Evolutionary conservation across 208 protist genomes (phyloP).

Genomic region (Trypanosoma caninum): DNA sequence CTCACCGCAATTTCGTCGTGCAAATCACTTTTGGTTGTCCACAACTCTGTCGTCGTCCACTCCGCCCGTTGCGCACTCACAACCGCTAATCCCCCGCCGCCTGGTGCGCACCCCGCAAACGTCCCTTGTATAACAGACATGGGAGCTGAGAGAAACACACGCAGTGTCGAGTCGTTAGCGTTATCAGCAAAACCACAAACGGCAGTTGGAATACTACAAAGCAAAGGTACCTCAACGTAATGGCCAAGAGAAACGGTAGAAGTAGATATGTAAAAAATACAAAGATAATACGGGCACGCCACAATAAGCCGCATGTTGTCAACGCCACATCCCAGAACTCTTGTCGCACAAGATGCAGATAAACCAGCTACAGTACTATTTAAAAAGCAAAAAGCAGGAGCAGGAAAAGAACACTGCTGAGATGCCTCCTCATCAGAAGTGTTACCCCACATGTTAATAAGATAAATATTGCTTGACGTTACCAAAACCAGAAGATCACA

Average conservation of each 20-base stretch:
- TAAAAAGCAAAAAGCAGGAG: conserved; percentile 14
- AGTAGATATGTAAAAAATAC: conserved; percentile 33
- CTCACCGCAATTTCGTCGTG: conserved; percentile 14
- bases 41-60: conserved; percentile 12
- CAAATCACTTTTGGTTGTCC: conserved; percentile 5
- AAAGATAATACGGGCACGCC: conserved; percentile 46
- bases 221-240: conserved; percentile 36
- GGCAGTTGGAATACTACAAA: conserved; percentile 36
- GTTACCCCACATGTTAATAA: conserved; percentile 28
- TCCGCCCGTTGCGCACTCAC: background rate
- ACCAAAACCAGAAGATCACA: conserved; percentile 58
- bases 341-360: conserved; percentile 6
- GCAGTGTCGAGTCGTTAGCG: background rate
- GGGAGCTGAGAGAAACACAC: conserved; percentile 23
- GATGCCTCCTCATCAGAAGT: conserved; percentile 32
- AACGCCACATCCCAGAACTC: background rate
- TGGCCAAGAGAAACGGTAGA: conserved; percentile 29
- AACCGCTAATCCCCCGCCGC: background rate
- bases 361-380: conserved; percentile 13
- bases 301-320: conserved; percentile 33
- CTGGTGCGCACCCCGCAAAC: background rate
- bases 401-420: conserved; percentile 18
- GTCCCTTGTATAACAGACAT: conserved; percentile 21
- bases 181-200: conserved; percentile 30
- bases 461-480: conserved; percentile 41